A percentile compares a stretch with the other conserved stretches of the same genome.
Evolutionary conservation across 495 filamentous ascomycete genomes (phyloP).

Genomic region (Cladorrhinum samala): DNA sequence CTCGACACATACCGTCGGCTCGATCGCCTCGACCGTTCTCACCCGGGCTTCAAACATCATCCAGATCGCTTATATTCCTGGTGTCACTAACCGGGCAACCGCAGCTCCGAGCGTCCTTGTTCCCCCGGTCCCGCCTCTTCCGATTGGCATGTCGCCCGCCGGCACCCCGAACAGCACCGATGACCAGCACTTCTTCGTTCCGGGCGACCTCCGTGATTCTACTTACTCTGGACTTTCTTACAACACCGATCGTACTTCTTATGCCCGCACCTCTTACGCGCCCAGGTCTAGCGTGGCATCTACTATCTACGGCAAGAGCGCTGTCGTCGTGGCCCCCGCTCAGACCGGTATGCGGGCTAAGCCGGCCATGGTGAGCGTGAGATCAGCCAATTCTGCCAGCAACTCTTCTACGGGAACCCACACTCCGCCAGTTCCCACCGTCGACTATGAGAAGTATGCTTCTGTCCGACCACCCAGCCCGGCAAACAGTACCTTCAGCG

Average conservation of each 20-base stretch:
- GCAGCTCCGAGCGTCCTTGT: constrained; percentile 77
- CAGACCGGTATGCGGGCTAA: constrained; percentile 79
- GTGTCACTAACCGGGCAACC: constrained; percentile 87
- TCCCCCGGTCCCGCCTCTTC: constrained; percentile 88
- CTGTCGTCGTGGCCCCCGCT: constrained; percentile 68
- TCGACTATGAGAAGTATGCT: constrained; percentile 48
- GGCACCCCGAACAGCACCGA: constrained; percentile 53
- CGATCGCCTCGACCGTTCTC: constrained; percentile 90
- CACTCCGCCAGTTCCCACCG: constrained; percentile 49
- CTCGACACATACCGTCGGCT: constrained; percentile 81
- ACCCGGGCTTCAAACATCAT: constrained; percentile 98
- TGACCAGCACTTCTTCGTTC: constrained; percentile 91
- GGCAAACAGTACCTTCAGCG: constrained; percentile 49
- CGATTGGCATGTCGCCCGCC: constrained; percentile 55
- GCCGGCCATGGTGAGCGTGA: constrained; percentile 86
- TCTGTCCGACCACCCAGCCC: constrained; percentile 42
- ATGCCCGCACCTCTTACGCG: constrained; percentile 59
- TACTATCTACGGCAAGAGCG: constrained; percentile 85
- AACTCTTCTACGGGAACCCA: constrained; percentile 37
- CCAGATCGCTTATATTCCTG: constrained; percentile 97
- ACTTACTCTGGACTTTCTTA: constrained; percentile 61
- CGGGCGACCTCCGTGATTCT: constrained; percentile 84
- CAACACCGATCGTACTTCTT: constrained; percentile 62
- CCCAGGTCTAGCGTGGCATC: constrained; percentile 79
- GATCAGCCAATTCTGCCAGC: constrained; percentile 52